Evolutionary conservation across 2,329 filamentous ascomycete species (phyloP).

Genomic region (Drechslerella dactyloides): DNA sequence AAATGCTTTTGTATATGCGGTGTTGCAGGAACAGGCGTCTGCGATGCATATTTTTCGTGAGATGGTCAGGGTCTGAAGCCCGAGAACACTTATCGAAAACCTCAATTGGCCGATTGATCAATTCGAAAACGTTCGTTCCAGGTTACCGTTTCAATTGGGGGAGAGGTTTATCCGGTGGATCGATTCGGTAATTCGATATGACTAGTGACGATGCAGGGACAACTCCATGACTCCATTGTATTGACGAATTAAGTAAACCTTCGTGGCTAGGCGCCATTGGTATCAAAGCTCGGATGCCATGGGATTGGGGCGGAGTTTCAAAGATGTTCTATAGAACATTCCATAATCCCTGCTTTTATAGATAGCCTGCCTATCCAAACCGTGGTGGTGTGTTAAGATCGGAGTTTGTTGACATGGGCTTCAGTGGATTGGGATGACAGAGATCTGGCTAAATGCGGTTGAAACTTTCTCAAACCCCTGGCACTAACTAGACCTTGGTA

Average conservation of each 20-base stretch:
- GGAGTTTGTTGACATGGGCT: conserved; percentile 27
- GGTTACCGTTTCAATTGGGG: conserved; percentile 32
- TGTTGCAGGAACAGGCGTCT: conserved; percentile 35
- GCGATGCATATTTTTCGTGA: neutral
- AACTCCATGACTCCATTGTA: neutral
- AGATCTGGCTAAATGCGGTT: conserved; percentile 47
- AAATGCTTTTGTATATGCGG: conserved; percentile 20
- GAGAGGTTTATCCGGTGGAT: conserved; percentile 49
- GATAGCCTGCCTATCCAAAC: conserved; percentile 21
- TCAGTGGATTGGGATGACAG: neutral
- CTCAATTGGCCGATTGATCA: conserved; percentile 32
- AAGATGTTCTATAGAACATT: conserved; percentile 42
- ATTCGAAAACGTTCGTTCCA: conserved; percentile 28
- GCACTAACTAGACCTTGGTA: conserved; percentile 30
- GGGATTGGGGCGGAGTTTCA: conserved; percentile 6
- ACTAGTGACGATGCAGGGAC: no score
- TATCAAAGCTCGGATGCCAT: conserved; percentile 6
- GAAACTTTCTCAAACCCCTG: conserved; percentile 47
- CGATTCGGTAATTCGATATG: no score
- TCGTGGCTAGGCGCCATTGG: conserved; percentile 11
- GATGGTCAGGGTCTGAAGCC: conserved; percentile 2
- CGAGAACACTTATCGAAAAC: conserved; percentile 21
- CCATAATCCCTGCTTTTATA: conserved; percentile 33
- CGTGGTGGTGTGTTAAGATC: conserved; percentile 34
- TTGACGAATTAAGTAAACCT: conserved; percentile 13